These are phyloP conservation scores for Chlamydomonas sp. DNA, from an alignment of 139 green algal species.

Conservation along the genomic window DNA sequence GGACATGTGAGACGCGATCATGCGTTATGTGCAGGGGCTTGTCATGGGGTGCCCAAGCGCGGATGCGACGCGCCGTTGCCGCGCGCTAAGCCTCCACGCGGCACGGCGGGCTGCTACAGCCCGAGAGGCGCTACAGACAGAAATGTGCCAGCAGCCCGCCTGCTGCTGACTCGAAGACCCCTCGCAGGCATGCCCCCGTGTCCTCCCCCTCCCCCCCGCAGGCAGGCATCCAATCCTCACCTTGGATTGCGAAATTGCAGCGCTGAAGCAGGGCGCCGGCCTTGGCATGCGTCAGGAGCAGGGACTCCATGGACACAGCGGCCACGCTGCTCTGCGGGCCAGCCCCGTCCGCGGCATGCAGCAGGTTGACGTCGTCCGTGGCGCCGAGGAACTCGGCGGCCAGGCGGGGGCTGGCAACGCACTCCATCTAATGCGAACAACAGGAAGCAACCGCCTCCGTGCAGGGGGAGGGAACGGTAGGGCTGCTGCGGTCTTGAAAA, in stretches of 20 bases:
- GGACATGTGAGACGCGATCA: too few relatives aligned
- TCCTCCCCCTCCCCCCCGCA: neutral
- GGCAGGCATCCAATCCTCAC: neutral
- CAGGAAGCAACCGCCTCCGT: too few relatives aligned
- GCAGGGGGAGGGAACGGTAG: too few relatives aligned
- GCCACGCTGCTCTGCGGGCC: slow-evolving; percentile 6
- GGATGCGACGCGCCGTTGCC: neutral
- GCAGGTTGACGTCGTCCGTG: slow-evolving; percentile 12
- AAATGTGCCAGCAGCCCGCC: neutral
- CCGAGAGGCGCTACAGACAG: too few relatives aligned
- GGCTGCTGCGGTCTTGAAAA: too few relatives aligned
- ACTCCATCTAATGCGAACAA: neutral
- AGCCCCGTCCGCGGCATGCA: too few relatives aligned
- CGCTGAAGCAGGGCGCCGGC: neutral
- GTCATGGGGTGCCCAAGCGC: too few relatives aligned
- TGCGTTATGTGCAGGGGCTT: too few relatives aligned
- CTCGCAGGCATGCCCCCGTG: neutral
- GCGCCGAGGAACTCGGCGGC: slow-evolving; percentile 18
- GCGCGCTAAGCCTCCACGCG: neutral
- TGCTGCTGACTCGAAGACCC: neutral
- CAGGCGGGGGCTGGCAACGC: neutral
- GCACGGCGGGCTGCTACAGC: too few relatives aligned
- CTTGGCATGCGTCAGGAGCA: neutral
- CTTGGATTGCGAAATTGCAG: neutral
- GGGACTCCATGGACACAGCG: too few relatives aligned